Evolutionary conservation across 2,329 filamentous ascomycete species (phyloP).

Genomic region (Talaromyces sp.): DNA sequence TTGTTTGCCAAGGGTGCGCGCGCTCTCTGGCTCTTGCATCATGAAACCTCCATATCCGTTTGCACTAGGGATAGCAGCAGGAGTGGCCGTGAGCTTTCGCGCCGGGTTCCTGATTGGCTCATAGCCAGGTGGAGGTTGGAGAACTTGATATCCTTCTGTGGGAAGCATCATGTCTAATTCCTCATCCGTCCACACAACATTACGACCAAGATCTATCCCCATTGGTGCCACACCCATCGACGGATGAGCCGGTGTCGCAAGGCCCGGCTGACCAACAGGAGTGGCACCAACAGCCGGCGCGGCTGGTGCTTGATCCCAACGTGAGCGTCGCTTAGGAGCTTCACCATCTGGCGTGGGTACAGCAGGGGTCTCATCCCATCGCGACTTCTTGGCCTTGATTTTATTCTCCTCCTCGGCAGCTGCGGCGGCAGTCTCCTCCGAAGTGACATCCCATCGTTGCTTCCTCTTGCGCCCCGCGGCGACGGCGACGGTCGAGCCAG

Average conservation of each 20-base stretch:
- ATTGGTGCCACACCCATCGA: constrained; percentile 64
- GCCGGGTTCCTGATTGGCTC: constrained; percentile 74
- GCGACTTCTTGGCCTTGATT: constrained; percentile 67
- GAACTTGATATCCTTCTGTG: constrained; percentile 84
- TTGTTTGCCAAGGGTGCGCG: constrained; percentile 77
- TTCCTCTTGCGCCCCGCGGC: constrained; percentile 73
- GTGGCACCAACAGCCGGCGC: constrained; percentile 70
- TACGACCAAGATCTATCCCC: constrained; percentile 76
- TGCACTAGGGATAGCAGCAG: constrained; percentile 59
- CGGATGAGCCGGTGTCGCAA: constrained; percentile 73
- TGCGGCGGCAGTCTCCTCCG: constrained; percentile 50
- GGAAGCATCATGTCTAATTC: constrained; percentile 90
- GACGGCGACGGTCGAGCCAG: constrained; percentile 62
- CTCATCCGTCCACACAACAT: constrained; percentile 82
- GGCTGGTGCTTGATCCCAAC: constrained; percentile 87
- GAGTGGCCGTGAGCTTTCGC: constrained; percentile 69
- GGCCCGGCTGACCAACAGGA: constrained; percentile 67
- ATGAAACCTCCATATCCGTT: constrained; percentile 75
- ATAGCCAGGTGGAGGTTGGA: constrained; percentile 88
- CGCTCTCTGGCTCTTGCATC: constrained; percentile 92
- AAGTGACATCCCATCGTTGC: constrained; percentile 89
- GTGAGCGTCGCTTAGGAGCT: constrained; percentile 68
- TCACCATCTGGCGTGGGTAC: constrained; percentile 53
- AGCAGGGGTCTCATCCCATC: constrained; percentile 81
- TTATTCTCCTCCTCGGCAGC: constrained; percentile 51